These are phyloP conservation scores for Sporothrix variecibatus DNA, from an alignment of 2,329 filamentous ascomycete species.

Conservation along the genomic window DNA sequence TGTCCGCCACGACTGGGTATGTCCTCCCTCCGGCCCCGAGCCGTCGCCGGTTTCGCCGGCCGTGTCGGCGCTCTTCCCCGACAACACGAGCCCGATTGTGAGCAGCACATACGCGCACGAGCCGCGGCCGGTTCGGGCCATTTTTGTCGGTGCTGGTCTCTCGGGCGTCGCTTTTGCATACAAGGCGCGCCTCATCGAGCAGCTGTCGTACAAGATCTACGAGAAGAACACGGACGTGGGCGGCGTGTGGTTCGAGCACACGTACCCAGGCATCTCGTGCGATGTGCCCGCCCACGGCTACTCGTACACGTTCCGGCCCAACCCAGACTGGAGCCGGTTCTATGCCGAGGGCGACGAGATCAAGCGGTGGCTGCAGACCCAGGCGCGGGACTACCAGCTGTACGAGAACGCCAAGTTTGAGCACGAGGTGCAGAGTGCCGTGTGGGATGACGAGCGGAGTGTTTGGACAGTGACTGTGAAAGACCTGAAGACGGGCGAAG, in stretches of 20 bases:
- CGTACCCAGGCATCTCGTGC: constrained; percentile 58
- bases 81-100: constrained; percentile 22
- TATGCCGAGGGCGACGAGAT: constrained; percentile 22
- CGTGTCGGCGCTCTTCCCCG: constrained; percentile 22
- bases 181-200: constrained; percentile 30
- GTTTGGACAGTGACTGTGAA: constrained; percentile 18
- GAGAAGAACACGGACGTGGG: constrained; percentile 53
- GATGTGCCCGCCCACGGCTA: constrained; percentile 62
- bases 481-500: not conserved
- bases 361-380: constrained; percentile 18
- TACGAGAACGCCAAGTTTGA: constrained; percentile 17
- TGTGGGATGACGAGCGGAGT: constrained; percentile 18
- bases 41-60: constrained; percentile 16
- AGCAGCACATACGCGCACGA: constrained; percentile 23
- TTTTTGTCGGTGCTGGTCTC: constrained; percentile 32
- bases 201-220: constrained; percentile 24
- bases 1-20: not conserved
- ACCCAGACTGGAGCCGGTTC: constrained; percentile 51
- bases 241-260: constrained; percentile 61
- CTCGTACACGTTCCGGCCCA: constrained; percentile 61
- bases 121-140: constrained; percentile 30
- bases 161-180: constrained; percentile 29
- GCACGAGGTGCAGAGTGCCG: constrained; percentile 14
- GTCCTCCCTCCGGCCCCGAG: constrained; percentile 6
- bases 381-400: constrained; percentile 19